Base-by-base conservation (phyloP, 495 filamentous ascomycete genomes). In the Oidiodendron maius region DNA sequence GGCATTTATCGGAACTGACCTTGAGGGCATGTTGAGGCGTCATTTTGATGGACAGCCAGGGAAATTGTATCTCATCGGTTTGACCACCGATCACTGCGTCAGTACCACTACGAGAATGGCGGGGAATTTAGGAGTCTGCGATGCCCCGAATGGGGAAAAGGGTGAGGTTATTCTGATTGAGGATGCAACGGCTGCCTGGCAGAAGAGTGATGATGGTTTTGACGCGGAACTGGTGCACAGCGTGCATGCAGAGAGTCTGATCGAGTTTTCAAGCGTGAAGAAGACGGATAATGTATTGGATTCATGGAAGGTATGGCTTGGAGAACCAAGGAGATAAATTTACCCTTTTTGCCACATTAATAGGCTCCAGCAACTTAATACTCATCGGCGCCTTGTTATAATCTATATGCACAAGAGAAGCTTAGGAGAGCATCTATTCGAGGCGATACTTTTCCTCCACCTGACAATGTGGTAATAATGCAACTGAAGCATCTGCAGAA, bases 71-170 rank as follows among this genome's bases (percentile, higher is more conserved):
- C 43, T 75, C 39, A 61, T 64, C 4, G 71, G 71, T 2, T 46
- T 75, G 40, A 74, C 69, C 0, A 75, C 71, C 26, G 74, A 74
- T 56, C 72, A 76, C 40, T 76, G 71, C 34, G 70, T 75, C 15
- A 74, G 68, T 40, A 76, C 71, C 4, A 72, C 71, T 4, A 62
- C 66, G 11, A 64, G 72, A 15, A 74, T 76, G 68, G 71, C 71
- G 9, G 66, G 64, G 15, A 75, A 77, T 46, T 41, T 75, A 41
- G 61, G 64, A 2, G 69, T 76, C 18, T 70, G 71, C 24, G 63
- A 67, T 53, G 61, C 61, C 4, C 26, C 50, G 12, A 53, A 69
- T 38, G 60, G 61, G 5, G 52, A 62, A 48, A 49, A 39, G 37
- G 74, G 71, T 2, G 63, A 71, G 10, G 69, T 74, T 53, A 48